These are phyloP conservation scores for Fraxinus sp. DNA, from an alignment of 305 asterid genomes.

Conservation along the genomic window DNA sequence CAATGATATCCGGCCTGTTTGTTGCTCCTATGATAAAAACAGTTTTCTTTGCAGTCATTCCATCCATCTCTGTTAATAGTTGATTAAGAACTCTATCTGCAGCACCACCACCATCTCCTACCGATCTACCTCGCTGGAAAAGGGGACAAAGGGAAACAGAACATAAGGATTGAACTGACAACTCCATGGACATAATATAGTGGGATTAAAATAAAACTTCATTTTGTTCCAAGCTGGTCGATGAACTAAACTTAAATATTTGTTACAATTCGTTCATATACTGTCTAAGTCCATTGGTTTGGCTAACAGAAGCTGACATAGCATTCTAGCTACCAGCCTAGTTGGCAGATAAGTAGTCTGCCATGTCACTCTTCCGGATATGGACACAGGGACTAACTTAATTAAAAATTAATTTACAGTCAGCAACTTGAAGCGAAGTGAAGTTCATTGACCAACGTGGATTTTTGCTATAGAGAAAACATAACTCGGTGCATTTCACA, in stretches of 20 bases:
- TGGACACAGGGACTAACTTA: not conserved
- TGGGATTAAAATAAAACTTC: not conserved
- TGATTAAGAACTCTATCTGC: slow-evolving; percentile 52
- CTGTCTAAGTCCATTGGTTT: not conserved
- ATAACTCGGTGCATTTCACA: not conserved
- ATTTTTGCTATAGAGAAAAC: not conserved
- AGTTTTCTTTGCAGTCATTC: slow-evolving; percentile 46
- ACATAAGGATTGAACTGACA: not conserved
- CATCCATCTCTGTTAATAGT: slow-evolving; percentile 50
- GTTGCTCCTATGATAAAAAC: slow-evolving; percentile 53
- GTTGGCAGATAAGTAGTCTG: not conserved
- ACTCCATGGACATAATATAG: not conserved
- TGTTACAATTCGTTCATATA: not conserved
- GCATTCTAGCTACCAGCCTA: not conserved
- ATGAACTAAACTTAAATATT: not conserved
- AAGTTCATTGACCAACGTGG: not conserved
- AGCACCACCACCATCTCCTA: slow-evolving; percentile 53
- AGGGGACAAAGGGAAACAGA: not conserved
- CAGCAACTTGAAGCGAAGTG: not conserved
- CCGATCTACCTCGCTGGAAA: slow-evolving; percentile 40
- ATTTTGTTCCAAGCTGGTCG: not conserved
- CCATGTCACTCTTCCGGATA: not conserved
- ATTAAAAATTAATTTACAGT: not conserved
- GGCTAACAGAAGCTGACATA: not conserved
- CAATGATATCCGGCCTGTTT: slow-evolving; percentile 47